These are phyloP conservation scores for Schoenoplectus triqueter DNA, from an alignment of 202 grass and related monocot species.

Conservation along the genomic window DNA sequence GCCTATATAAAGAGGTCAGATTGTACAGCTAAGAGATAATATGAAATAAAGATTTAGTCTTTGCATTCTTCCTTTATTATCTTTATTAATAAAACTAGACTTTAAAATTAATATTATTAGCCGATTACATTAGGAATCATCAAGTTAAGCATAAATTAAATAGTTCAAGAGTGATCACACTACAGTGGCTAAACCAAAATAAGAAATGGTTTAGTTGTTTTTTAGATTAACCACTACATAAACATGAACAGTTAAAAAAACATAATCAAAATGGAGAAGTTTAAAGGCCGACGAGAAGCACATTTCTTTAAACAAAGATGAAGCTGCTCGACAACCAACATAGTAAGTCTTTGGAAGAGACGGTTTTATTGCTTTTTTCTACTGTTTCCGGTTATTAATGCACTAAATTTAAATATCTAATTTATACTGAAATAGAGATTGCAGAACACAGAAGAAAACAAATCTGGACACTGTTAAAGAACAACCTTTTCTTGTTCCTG, in stretches of 20 bases:
- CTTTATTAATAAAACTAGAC: too few species aligned
- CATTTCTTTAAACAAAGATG: slow-evolving; percentile 9
- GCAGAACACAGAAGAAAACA: not conserved
- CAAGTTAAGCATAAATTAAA: not conserved
- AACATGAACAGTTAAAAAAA: not conserved
- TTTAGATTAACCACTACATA: not conserved
- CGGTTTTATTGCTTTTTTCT: not conserved
- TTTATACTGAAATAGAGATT: slow-evolving; percentile 1
- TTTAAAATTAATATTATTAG: too few species aligned
- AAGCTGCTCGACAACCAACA: not conserved
- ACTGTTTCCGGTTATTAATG: not conserved
- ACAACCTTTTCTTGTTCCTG: slow-evolving; percentile 20
- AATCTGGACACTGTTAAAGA: not conserved
- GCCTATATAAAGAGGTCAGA: too few species aligned
- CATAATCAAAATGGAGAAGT: not conserved
- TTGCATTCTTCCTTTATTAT: too few species aligned
- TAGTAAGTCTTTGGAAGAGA: slow-evolving; percentile 15
- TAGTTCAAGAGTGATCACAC: not conserved
- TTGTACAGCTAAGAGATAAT: too few species aligned
- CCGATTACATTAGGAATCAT: not conserved
- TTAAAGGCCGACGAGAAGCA: not conserved
- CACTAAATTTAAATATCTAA: slow-evolving; percentile 9
- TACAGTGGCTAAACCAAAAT: not conserved
- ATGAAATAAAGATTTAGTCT: too few species aligned
- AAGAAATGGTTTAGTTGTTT: not conserved